Base-by-base conservation (phyloP, 2,329 filamentous ascomycete species). In the Lachnellula suecica region DNA sequence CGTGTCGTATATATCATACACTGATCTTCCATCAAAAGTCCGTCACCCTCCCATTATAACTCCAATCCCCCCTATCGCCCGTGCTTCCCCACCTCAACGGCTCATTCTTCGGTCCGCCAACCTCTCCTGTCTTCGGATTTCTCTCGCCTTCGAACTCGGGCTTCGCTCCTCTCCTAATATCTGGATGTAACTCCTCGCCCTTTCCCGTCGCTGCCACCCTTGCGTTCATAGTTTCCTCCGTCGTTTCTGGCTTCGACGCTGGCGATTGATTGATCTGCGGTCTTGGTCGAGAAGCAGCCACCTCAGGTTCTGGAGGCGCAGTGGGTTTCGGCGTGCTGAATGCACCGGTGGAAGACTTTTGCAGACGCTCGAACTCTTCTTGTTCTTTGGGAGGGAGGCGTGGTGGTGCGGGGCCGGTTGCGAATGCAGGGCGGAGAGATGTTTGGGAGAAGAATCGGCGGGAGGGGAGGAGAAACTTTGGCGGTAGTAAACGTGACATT, bases 101-200 rank as follows among this genome's bases (percentile, higher is more conserved):
- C 72, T 99, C 93, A 67, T 96, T 97, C 84, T 97, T 99, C 5
- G 94, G 94, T 1, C 94, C 94, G 5, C 94, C 94, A 10, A 97
- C 84, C 78, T 99, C 94, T 22, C 94, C 94, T 1, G 94, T 99
- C 77, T 87, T 88, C 2, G 94, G 94, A 70, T 99, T 97, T 50
- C 78, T 79, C 49, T 97, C 92, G 53, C 94, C 94, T 61, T 93
- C 85, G 64, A 99, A 99, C 74, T 97, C 93, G 2, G 94, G 92
- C 64, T 85, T 82, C 40, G 91, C 87, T 31, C 93, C 93, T 58
- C 84, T 76, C 59, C 87, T 78, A 52, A 93, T 74, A 68, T 91
- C 84, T 0, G 85, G 85, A 67, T 89, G 86, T 19, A 88, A 69
- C 55, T 86, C 81, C 52, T 85, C 83, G 54, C 83, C 84, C 45